A percentile compares a stretch with the other conserved stretches of the same genome.
These are phyloP conservation scores for Cucumis melo DNA, from an alignment of 306 rosid species.

Conservation along the genomic window DNA sequence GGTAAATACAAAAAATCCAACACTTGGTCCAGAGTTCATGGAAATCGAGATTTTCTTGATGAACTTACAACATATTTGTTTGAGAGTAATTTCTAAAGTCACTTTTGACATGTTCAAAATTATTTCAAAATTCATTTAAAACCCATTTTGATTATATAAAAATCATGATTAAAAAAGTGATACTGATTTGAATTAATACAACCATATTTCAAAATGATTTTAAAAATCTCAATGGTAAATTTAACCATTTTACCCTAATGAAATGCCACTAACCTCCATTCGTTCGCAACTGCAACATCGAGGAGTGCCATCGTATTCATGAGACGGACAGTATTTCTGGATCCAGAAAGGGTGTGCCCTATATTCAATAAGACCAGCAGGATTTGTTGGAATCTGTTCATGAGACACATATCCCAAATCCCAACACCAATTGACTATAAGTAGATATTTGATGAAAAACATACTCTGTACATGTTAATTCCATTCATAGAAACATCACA, in stretches of 20 bases:
- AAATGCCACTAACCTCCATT: slow-evolving; percentile 71
- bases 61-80: background rate
- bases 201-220: no score
- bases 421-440: slow-evolving; percentile 37
- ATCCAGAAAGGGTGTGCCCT: slow-evolving; percentile 99
- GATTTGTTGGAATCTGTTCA: slow-evolving; percentile 98
- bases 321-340: slow-evolving; percentile 94
- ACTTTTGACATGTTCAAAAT: no score
- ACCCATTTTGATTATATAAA: no score
- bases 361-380: slow-evolving; percentile 99
- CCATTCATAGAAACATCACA: background rate
- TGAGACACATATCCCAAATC: slow-evolving; percentile 43
- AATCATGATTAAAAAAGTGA: no score
- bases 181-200: no score
- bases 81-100: no score
- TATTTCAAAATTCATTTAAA: no score
- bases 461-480: background rate
- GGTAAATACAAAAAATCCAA: slow-evolving; percentile 14
- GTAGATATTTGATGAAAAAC: slow-evolving; percentile 9
- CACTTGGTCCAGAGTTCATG: slow-evolving; percentile 4
- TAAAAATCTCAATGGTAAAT: no score
- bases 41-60: background rate
- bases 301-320: slow-evolving; percentile 82
- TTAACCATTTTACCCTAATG: no score
- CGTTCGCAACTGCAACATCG: slow-evolving; percentile 98